Conservation (phyloP, 768 basidiomycete species). For the Xerocomus brunneocitrinus region DNA sequence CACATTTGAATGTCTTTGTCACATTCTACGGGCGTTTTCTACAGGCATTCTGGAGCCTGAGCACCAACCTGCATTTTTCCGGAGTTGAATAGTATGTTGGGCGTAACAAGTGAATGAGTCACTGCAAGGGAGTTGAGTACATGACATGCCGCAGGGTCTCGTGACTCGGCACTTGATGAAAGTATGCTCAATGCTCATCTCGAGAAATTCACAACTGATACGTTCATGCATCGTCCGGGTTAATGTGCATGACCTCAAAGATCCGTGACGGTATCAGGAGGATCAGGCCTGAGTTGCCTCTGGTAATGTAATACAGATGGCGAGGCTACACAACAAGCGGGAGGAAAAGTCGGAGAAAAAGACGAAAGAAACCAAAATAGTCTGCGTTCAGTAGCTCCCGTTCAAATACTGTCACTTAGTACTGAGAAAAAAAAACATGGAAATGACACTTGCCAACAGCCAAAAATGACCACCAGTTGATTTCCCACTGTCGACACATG, state of each 20-base stretch:
- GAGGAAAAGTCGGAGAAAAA: neutral
- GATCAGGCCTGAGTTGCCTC: slow-evolving; percentile 1
- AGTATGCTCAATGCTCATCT: neutral
- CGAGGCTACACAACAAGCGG: neutral
- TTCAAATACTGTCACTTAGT: neutral
- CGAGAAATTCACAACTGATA: neutral
- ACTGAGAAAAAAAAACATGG: slow-evolving; percentile 7
- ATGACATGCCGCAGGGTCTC: neutral
- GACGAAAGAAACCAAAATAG: neutral
- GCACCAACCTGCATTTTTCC: slow-evolving; percentile 3
- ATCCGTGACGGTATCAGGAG: neutral
- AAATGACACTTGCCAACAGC: slow-evolving; percentile 4
- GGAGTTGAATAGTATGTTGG: neutral
- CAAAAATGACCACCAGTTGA: slow-evolving; percentile 6
- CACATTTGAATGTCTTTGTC: neutral
- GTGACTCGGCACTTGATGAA: neutral
- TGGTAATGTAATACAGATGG: neutral
- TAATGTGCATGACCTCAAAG: neutral
- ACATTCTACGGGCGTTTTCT: neutral
- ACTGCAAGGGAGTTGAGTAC: neutral
- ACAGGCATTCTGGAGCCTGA: neutral
- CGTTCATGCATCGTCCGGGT: neutral
- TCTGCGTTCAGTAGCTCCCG: neutral
- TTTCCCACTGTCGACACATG: slow-evolving; percentile 20
- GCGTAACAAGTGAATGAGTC: neutral